phyloP scores from a whole-genome alignment of 78 protist genomes.

The Bodo saltans region DNA sequence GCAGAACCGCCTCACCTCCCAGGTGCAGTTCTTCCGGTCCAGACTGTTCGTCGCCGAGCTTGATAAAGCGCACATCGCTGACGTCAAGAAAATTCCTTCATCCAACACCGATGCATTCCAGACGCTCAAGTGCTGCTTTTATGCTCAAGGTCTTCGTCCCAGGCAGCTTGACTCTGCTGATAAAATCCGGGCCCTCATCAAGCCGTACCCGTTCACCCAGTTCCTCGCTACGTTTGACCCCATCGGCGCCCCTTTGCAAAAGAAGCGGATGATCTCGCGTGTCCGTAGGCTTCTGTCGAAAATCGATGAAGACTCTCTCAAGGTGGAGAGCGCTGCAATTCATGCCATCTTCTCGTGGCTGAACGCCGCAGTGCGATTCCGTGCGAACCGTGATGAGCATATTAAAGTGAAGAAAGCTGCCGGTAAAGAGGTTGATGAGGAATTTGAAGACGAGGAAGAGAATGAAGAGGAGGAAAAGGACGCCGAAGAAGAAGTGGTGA shows the following conservation, averaged over 20 bases:
- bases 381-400: not conserved
- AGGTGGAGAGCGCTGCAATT: not conserved
- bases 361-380: not conserved
- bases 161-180: not conserved
- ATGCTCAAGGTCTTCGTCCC: not conserved
- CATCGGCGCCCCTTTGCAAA: not conserved
- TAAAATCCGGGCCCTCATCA: not conserved
- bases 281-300: not conserved
- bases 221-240: not conserved
- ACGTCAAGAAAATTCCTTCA: not conserved
- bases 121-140: not conserved
- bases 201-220: constrained; percentile 15
- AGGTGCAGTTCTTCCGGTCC: not conserved
- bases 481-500: not conserved
- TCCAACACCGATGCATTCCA: not conserved
- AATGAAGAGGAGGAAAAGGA: not conserved
- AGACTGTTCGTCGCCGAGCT: constrained; percentile 1
- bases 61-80: constrained; percentile 6
- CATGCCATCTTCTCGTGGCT: not conserved
- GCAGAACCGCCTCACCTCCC: not conserved
- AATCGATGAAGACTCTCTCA: not conserved
- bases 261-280: not conserved
- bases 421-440: not conserved
- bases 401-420: not conserved
- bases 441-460: not conserved